phyloP scores from a whole-genome alignment of 2,329 filamentous ascomycete genomes.

The Colletotrichum sp. region DNA sequence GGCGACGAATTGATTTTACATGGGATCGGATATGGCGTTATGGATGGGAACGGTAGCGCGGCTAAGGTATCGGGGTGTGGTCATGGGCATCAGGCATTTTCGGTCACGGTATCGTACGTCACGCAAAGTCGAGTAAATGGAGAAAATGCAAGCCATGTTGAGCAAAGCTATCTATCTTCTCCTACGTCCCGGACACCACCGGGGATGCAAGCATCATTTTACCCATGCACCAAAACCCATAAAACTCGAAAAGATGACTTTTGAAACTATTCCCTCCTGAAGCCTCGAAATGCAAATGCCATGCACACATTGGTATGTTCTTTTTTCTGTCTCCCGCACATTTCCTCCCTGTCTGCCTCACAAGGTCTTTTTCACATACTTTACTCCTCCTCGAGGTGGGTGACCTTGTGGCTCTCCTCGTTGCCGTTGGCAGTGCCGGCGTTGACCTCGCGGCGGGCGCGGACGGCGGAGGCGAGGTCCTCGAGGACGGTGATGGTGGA shows the following conservation, averaged over 20 bases:
- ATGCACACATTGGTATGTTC: not conserved
- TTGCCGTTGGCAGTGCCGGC: constrained; percentile 36
- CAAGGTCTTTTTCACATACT: not conserved
- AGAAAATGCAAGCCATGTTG: not conserved
- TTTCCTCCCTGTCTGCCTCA: not conserved
- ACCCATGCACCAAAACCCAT: constrained; percentile 6
- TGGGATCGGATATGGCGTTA: not conserved
- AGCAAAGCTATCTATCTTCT: not conserved
- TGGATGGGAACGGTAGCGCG: not conserved
- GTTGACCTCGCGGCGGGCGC: constrained; percentile 68
- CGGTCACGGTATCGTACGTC: not conserved
- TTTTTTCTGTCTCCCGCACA: not conserved
- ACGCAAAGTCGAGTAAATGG: not conserved
- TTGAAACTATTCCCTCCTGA: not conserved
- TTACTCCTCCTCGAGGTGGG: constrained; percentile 58
- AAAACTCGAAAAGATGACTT: not conserved
- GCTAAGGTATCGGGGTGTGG: not conserved
- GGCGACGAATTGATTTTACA: not conserved
- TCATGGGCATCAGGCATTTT: not conserved
- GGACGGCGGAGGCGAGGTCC: constrained; percentile 83
- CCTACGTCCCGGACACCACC: not conserved
- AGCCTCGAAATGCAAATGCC: constrained; percentile 8
- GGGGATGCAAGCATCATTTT: constrained; percentile 3
- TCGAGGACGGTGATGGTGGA: constrained; percentile 81
- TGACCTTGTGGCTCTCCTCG: constrained; percentile 41